Evolutionary conservation across 441 rosid species (phyloP).

Genomic region (Eutrema salsugineum): DNA sequence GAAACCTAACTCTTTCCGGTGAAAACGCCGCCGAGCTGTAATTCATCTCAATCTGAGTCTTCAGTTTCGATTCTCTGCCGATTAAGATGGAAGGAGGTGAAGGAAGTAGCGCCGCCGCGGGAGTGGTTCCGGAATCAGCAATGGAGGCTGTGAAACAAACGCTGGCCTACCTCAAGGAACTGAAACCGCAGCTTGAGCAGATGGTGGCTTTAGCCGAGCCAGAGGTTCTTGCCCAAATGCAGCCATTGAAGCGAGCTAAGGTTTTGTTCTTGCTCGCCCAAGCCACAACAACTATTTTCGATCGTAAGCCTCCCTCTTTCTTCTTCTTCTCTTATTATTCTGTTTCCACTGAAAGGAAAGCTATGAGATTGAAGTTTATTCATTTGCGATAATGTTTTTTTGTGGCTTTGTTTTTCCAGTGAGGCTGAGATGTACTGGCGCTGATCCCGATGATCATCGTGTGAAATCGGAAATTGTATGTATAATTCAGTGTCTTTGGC

Average conservation of each 20-base stretch:
- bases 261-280: conserved; percentile 57
- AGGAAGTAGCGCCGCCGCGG: conserved; percentile 20
- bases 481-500: conserved; percentile 7
- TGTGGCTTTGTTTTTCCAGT: conserved; percentile 41
- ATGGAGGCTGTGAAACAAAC: conserved; percentile 66
- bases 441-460: conserved; percentile 78
- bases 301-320: conserved; percentile 33
- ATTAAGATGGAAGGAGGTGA: conserved; percentile 41
- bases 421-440: conserved; percentile 79
- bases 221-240: conserved; percentile 59
- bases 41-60: neutral
- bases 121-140: conserved; percentile 57
- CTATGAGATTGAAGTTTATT: neutral
- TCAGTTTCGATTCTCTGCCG: neutral
- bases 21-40: neutral
- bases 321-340: neutral
- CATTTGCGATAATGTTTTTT: neutral
- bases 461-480: conserved; percentile 86
- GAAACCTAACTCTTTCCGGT: conserved; percentile 11
- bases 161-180: conserved; percentile 40
- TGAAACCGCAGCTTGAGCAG: conserved; percentile 51
- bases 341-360: neutral
- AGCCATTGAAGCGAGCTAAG: conserved; percentile 75
- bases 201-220: conserved; percentile 58
- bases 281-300: conserved; percentile 63